phyloP scores from a whole-genome alignment of 257 asterid genomes.

The Solanum boliviense region DNA sequence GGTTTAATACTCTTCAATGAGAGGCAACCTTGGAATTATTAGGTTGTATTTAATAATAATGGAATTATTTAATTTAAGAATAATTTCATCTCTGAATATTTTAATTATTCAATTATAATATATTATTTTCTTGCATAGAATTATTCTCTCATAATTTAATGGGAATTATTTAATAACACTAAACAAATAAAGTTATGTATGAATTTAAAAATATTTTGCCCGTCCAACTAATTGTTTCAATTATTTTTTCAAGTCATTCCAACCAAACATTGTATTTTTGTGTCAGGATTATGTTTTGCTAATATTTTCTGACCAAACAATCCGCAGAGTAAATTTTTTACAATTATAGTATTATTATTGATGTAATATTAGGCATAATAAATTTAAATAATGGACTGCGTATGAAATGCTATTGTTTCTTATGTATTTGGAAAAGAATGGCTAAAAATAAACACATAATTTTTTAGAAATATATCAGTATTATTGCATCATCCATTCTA shows the following conservation, averaged over 20 bases:
- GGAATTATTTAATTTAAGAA: neutral
- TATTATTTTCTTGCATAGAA: neutral
- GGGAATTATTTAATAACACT: neutral
- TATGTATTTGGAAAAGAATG: neutral
- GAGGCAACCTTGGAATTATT: neutral
- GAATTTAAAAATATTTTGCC: neutral
- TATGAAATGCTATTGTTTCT: neutral
- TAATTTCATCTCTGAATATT: neutral
- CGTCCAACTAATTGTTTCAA: neutral
- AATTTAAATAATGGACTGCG: neutral
- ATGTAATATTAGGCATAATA: neutral
- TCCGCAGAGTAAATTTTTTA: neutral
- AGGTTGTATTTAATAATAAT: neutral
- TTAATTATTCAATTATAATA: neutral
- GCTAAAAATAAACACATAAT: neutral
- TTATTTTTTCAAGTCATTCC: neutral
- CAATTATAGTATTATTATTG: neutral
- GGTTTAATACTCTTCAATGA: neutral
- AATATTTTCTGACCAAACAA: neutral
- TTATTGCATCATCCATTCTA: neutral
- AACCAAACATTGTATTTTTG: neutral
- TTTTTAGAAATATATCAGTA: neutral
- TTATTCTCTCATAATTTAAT: neutral
- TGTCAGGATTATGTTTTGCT: neutral
- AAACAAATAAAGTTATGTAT: neutral